Percentiles rank a stretch among this genome's conserved stretches.
Evolutionary conservation across 495 filamentous ascomycete species (phyloP).

Genomic region (Trichoderma reesei): DNA sequence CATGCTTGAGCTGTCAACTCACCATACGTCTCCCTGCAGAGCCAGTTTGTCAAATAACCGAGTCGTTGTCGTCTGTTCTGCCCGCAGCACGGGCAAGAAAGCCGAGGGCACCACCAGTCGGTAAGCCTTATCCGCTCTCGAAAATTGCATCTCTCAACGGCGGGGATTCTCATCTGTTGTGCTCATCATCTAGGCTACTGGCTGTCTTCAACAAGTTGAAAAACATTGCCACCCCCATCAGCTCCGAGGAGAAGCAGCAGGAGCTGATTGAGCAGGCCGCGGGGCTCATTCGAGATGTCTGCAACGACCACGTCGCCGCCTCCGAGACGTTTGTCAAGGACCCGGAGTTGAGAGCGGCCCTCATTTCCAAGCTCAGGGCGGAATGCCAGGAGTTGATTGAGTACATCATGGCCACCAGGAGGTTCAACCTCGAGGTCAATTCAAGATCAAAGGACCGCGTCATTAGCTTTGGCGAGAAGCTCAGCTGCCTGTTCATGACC

Average conservation of each 20-base stretch:
- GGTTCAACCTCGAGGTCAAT: constrained; percentile 62
- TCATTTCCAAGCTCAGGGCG: constrained; percentile 51
- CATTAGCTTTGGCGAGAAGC: constrained; percentile 85
- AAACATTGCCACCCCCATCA: constrained; percentile 57
- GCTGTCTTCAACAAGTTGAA: constrained; percentile 56
- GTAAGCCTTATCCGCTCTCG: constrained; percentile 40
- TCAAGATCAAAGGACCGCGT: constrained; percentile 78
- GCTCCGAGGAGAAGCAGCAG: constrained; percentile 48
- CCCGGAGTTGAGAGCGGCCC: constrained; percentile 43
- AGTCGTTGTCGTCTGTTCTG: constrained; percentile 87
- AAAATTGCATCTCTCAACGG: neutral
- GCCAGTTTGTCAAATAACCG: constrained; percentile 54
- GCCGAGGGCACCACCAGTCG: constrained; percentile 87
- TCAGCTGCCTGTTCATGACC: constrained; percentile 82
- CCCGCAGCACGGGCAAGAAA: constrained; percentile 82
- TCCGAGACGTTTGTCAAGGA: constrained; percentile 53
- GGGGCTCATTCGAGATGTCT: constrained; percentile 62
- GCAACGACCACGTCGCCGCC: constrained; percentile 60
- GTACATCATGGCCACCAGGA: constrained; percentile 44
- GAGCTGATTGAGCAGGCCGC: constrained; percentile 61
- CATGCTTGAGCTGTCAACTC: neutral
- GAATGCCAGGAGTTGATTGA: constrained; percentile 59
- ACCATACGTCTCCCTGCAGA: constrained; percentile 31
- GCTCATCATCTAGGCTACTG: constrained; percentile 28
- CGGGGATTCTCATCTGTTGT: constrained; percentile 1